Percentiles rank a stretch among this genome's conserved stretches.
These are phyloP conservation scores for Cytospora paraplurivora DNA, from an alignment of 2,329 filamentous ascomycete species.

Conservation along the genomic window DNA sequence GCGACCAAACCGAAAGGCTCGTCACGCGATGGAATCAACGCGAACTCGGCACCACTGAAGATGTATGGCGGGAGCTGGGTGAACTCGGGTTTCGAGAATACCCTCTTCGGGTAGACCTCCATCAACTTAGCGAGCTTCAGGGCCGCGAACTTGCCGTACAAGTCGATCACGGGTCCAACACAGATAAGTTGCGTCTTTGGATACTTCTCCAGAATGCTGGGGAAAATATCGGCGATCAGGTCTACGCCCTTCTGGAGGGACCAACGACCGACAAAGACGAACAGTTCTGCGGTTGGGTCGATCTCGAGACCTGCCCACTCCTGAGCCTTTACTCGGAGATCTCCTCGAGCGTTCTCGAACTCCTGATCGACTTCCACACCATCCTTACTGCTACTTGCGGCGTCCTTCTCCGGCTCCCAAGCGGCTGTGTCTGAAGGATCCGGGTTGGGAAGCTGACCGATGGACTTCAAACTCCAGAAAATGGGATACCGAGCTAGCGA, in stretches of 20 bases:
- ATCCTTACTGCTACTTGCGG: conserved; percentile 46
- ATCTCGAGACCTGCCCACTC: conserved; percentile 69
- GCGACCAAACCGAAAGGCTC: conserved; percentile 71
- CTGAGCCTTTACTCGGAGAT: conserved; percentile 62
- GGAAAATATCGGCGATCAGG: conserved; percentile 67
- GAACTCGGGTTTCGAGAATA: conserved; percentile 69
- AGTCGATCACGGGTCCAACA: conserved; percentile 65
- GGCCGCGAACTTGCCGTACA: conserved; percentile 68
- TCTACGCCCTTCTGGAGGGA: conserved; percentile 71
- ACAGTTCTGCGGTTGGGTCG: conserved; percentile 63
- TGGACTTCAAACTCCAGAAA: conserved; percentile 66
- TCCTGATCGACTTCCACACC: conserved; percentile 56
- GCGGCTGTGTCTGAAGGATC: conserved; percentile 64
- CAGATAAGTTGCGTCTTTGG: conserved; percentile 62
- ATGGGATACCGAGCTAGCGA: conserved; percentile 68
- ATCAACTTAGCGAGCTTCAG: conserved; percentile 64
- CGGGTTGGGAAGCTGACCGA: conserved; percentile 66
- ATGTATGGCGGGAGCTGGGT: conserved; percentile 66
- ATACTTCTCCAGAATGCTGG: conserved; percentile 59
- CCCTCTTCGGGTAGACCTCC: conserved; percentile 65
- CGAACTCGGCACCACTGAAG: conserved; percentile 69
- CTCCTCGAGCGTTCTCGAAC: conserved; percentile 56
- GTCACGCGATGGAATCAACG: conserved; percentile 68
- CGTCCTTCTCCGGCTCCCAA: conserved; percentile 54
- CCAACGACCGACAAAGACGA: conserved; percentile 73